Evolutionary conservation across 768 basidiomycete genomes (phyloP), one percentile per base, ranked within the genome.

Genomic region (Podaxis sp.): DNA sequence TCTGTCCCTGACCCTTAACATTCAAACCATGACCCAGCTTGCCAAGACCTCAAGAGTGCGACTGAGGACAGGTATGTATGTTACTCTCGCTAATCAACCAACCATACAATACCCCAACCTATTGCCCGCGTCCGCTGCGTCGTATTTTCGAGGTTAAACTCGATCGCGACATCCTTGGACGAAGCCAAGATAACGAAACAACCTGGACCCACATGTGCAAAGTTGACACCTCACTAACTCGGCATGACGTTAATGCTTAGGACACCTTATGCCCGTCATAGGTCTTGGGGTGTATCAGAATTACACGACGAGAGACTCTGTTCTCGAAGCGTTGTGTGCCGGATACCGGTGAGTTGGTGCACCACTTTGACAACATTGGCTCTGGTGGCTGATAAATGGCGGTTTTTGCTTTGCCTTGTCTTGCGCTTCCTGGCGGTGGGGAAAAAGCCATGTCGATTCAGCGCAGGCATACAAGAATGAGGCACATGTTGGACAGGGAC

Each of bases 241-340:
- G 71, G 13, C 40, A 6, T 42, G 40, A 13, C 14, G 27, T 73
- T 6, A 68, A 68, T 2, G 57, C 68, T 28, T 21, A 69, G 89
- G 88, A 14, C 70, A 82, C 69, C 59, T 71, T 23, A 85, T 91
- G 74, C 89, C 90, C 23, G 69, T 79, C 5, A 75, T 91, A 2
- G 89, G 90, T 11, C 85, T 90, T 58, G 89, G 84, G 42, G 88
- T 90, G 18, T 91, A 85, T 67, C 79, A 83, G 67, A 90, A 90
- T 72, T 79, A 82, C 64, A 76, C 81, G 51, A 75, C 86, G 53
- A 77, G 72, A 32, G 66, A 79, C 0, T 83, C 87, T 18, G 83
- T 84, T 44, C 65, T 86, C 10, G 82, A 85, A 53, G 89, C 90
- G 1, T 73, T 91, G 66, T 76, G 77, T 62, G 80, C 76, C 21